phyloP scores from a whole-genome alignment of 768 basidiomycete genomes.

The Lepiota venenata region DNA sequence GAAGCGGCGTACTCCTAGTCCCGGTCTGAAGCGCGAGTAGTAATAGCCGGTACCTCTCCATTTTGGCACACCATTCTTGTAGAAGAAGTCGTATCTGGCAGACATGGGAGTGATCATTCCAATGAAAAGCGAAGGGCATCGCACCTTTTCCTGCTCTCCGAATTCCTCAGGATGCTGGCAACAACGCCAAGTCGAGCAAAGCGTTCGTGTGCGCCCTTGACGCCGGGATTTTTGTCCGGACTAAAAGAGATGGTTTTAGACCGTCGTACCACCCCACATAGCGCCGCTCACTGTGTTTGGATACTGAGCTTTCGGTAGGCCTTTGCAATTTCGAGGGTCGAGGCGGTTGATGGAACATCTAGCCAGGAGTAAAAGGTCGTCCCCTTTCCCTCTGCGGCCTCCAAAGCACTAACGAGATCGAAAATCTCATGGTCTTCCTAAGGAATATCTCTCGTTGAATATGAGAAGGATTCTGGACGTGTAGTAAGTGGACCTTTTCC shows the following conservation, averaged over 20 bases:
- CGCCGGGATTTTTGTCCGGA: conserved; percentile 92
- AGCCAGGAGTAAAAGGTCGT: conserved; percentile 97
- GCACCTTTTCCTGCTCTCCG: conserved; percentile 74
- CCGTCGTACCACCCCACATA: background rate
- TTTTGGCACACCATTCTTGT: conserved; percentile 94
- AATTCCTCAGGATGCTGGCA: conserved; percentile 71
- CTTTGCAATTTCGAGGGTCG: conserved; percentile 74
- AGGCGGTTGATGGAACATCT: conserved; percentile 71
- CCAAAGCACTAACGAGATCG: conserved; percentile 81
- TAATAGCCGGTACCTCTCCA: conserved; percentile 98
- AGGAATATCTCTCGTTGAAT: background rate
- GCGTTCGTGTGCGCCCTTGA: conserved; percentile 79
- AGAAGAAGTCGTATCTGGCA: conserved; percentile 85
- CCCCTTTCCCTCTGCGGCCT: conserved; percentile 85
- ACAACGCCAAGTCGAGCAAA: conserved; percentile 93
- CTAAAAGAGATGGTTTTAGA: conserved; percentile 33
- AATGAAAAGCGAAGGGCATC: conserved; percentile 16
- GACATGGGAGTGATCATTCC: conserved; percentile 4
- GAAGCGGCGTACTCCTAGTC: conserved; percentile 58
- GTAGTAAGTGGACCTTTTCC: conserved; percentile 54
- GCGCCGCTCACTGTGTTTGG: conserved; percentile 71
- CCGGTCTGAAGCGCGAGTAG: conserved; percentile 94
- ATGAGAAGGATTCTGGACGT: conserved; percentile 1
- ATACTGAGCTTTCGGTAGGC: conserved; percentile 93
- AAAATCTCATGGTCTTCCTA: conserved; percentile 97